A percentile compares a stretch with the other conserved stretches of the same genome.
Conservation (phyloP, 805 yeast species). For the Lipomyces spencermartinsiae region DNA sequence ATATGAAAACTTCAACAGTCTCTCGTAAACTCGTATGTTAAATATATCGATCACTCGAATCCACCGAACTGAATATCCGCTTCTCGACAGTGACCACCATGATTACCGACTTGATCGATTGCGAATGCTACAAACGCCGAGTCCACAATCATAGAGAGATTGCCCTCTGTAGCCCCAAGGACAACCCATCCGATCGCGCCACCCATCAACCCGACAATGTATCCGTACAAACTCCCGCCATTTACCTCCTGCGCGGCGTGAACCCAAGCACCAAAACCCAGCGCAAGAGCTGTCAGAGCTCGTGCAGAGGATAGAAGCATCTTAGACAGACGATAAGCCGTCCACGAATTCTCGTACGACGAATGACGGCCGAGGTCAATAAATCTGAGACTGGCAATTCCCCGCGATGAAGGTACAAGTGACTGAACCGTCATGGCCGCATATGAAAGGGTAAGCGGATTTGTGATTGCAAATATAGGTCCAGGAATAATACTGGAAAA, state of each 20-base stretch:
- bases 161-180: slow-evolving; percentile 52
- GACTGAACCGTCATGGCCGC: slow-evolving; percentile 47
- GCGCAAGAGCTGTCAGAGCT: slow-evolving; percentile 46
- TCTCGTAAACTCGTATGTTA: neutral
- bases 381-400: slow-evolving; percentile 37
- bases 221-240: slow-evolving; percentile 49
- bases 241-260: slow-evolving; percentile 48
- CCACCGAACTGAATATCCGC: slow-evolving; percentile 43
- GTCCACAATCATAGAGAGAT: slow-evolving; percentile 46
- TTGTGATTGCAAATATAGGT: slow-evolving; percentile 43
- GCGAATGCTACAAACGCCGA: slow-evolving; percentile 47
- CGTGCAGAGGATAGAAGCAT: slow-evolving; percentile 48
- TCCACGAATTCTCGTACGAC: slow-evolving; percentile 39
- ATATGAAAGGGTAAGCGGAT: slow-evolving; percentile 49
- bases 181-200: slow-evolving; percentile 52
- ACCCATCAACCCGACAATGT: slow-evolving; percentile 50
- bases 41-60: slow-evolving; percentile 1
- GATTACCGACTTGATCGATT: slow-evolving; percentile 44
- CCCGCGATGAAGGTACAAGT: slow-evolving; percentile 46
- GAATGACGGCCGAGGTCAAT: slow-evolving; percentile 32
- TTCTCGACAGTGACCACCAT: slow-evolving; percentile 44
- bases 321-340: slow-evolving; percentile 49
- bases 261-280: slow-evolving; percentile 51
- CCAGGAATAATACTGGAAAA: slow-evolving; percentile 42
- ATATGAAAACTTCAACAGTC: neutral